Percentiles rank a stretch among this genome's conserved stretches.
phyloP scores from a whole-genome alignment of 2,329 filamentous ascomycete genomes.

The Trichoderma arundinaceum region DNA sequence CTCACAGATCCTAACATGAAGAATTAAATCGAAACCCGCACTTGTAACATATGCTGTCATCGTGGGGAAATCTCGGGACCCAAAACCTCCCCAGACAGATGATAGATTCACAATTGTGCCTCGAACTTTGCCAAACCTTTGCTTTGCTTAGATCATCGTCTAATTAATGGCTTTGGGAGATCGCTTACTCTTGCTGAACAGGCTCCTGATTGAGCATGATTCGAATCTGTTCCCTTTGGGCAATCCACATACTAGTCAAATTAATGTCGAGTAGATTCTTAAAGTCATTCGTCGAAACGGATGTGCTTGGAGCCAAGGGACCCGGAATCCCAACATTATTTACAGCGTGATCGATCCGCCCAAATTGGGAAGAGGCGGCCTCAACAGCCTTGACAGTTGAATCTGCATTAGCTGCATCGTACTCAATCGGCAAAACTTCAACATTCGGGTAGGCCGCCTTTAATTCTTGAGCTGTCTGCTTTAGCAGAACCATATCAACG shows the following conservation, averaged over 20 bases:
- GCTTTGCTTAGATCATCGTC: neutral
- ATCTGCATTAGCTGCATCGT: constrained; percentile 3
- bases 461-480: neutral
- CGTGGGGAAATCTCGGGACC: neutral
- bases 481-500: neutral
- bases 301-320: neutral
- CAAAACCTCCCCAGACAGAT: constrained; percentile 10
- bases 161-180: neutral
- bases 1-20: no score
- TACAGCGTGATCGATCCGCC: constrained; percentile 7
- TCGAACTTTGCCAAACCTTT: neutral
- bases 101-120: constrained; percentile 5
- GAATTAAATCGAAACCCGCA: neutral
- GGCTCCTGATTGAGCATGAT: constrained; percentile 6
- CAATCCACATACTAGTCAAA: constrained; percentile 7
- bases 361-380: neutral
- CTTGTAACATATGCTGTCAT: constrained; percentile 2
- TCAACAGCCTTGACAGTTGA: constrained; percentile 5
- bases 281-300: constrained; percentile 6
- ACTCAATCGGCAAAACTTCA: neutral
- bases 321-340: constrained; percentile 10
- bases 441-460: neutral
- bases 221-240: constrained; percentile 14
- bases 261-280: constrained; percentile 4
- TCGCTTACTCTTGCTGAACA: constrained; percentile 2